A percentile compares a stretch with the other conserved stretches of the same genome.
phyloP scores from a whole-genome alignment of 257 asterid genomes.

The Rhazya stricta region DNA sequence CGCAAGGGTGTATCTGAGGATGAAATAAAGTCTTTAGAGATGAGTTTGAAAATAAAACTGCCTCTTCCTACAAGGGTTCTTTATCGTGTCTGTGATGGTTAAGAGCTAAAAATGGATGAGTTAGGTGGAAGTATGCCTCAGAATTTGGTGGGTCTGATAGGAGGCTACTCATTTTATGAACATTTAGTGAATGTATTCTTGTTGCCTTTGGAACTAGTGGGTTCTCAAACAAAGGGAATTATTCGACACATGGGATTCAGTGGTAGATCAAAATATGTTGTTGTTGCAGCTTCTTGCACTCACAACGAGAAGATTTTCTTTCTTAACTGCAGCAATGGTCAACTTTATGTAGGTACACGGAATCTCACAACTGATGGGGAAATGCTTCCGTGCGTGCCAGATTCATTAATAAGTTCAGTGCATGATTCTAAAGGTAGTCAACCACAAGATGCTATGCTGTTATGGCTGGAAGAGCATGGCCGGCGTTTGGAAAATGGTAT shows the following conservation, averaged over 20 bases:
- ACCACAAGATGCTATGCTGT: slow-evolving; percentile 71
- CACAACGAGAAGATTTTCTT: slow-evolving; percentile 57
- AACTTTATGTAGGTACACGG: slow-evolving; percentile 70
- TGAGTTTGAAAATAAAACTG: slow-evolving; percentile 52
- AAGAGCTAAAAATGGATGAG: slow-evolving; percentile 42
- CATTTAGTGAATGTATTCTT: slow-evolving; percentile 73
- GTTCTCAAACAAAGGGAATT: slow-evolving; percentile 36
- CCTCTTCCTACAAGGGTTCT: slow-evolving; percentile 86
- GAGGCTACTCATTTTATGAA: slow-evolving; percentile 71
- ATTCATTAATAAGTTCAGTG: slow-evolving; percentile 41
- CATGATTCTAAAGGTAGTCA: slow-evolving; percentile 38
- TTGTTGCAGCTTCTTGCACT: slow-evolving; percentile 63
- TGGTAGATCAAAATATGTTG: slow-evolving; percentile 40
- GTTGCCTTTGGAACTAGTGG: slow-evolving; percentile 60
- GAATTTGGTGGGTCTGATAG: slow-evolving; percentile 72
- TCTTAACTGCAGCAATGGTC: slow-evolving; percentile 71
- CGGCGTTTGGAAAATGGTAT: slow-evolving; percentile 62
- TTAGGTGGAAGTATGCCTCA: slow-evolving; percentile 28
- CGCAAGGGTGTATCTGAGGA: slow-evolving; percentile 77
- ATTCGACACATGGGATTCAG: slow-evolving; percentile 35
- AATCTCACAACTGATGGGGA: slow-evolving; percentile 65
- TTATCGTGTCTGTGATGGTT: slow-evolving; percentile 85
- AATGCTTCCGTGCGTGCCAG: slow-evolving; percentile 89
- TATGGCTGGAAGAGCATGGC: slow-evolving; percentile 91
- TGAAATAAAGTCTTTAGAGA: slow-evolving; percentile 53